Evolutionary conservation across 768 basidiomycete species (phyloP), one percentile per base, ranked within the genome.

Genomic region (Boletus edulis): DNA sequence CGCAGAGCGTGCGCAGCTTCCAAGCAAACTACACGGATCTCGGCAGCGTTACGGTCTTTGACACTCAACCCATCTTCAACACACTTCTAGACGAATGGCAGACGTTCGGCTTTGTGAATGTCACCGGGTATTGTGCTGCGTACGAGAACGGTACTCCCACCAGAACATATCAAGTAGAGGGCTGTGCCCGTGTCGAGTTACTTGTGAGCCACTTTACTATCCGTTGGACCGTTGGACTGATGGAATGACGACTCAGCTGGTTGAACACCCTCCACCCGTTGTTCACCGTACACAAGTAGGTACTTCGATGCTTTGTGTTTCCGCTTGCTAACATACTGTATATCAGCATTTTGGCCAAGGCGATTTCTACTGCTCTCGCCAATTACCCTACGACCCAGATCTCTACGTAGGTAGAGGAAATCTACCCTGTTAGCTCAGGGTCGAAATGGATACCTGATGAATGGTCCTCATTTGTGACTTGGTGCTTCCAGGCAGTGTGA

Each of bases 121-220:
- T 72, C 1, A 85, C 83, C 2, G 84, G 84, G 4, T 87, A 71
- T 54, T 84, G 83, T 62, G 73, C 75, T 27, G 81, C 78, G 3
- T 86, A 86, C 65, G 69, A 81, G 64, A 82, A 81, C 59, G 84
- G 84, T 11, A 83, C 82, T 0, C 75, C 80, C 6, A 67, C 74
- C 10, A 57, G 50, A 42, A 81, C 78, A n/a, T 83, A 82, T 38
- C 81, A 85, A 67, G 73, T 78, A 13, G 65, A 75, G 8, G 78
- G 79, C 3, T 86, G 82, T 64, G 83, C 82, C 15, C 85, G 84
- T 82, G 29, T 82, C 81, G 18, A 84, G 74, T 45, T 86, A 85
- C 64, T 86, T 86, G 84, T 84, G 63, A 73, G 81, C 74, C 11
- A 6, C 15, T 51, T 14, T 13, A 1, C 13, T 20, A 34, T 34